Conservation (phyloP, 129 eudicot genomes). For the Mikania micrantha region DNA sequence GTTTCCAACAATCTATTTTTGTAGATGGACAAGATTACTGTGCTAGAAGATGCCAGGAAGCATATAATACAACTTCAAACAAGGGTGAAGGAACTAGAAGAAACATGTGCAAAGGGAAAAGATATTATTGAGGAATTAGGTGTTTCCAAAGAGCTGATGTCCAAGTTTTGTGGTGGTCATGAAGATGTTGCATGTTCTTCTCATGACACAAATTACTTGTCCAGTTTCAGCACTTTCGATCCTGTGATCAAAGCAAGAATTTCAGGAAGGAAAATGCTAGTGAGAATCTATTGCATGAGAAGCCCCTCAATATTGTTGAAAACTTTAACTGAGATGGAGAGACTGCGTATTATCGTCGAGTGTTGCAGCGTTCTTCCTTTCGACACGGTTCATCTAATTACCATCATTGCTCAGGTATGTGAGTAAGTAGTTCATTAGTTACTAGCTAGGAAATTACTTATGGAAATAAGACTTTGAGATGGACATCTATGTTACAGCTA, state of each 20-base stretch:
- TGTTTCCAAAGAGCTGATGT: constrained; percentile 4
- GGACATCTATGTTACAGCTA: too few relatives aligned
- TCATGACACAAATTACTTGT: constrained; percentile 4
- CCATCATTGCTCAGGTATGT: constrained; percentile 25
- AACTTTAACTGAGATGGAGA: constrained; percentile 15
- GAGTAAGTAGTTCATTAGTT: background rate
- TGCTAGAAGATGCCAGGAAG: constrained; percentile 26
- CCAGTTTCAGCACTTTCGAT: background rate
- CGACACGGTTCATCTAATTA: constrained; percentile 8
- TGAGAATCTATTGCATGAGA: constrained; percentile 19
- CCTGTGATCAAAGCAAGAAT: constrained; percentile 28
- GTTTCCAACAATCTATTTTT: background rate
- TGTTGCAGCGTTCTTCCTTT: constrained; percentile 20
- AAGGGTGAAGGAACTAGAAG: constrained; percentile 23
- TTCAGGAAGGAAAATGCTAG: constrained; percentile 6
- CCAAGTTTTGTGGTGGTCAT: constrained; percentile 2
- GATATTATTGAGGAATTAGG: background rate
- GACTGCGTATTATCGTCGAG: constrained; percentile 3
- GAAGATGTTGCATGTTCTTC: constrained; percentile 16
- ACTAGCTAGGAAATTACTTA: too few relatives aligned
- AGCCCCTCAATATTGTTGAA: background rate
- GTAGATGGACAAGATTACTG: constrained; percentile 22
- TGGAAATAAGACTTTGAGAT: too few relatives aligned
- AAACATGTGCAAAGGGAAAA: constrained; percentile 15
- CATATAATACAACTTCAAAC: constrained; percentile 19